Evolutionary conservation across 2,329 filamentous ascomycete genomes (phyloP), one percentile per base, ranked within the genome.

Genomic region (Graphilbum fragrans): DNA sequence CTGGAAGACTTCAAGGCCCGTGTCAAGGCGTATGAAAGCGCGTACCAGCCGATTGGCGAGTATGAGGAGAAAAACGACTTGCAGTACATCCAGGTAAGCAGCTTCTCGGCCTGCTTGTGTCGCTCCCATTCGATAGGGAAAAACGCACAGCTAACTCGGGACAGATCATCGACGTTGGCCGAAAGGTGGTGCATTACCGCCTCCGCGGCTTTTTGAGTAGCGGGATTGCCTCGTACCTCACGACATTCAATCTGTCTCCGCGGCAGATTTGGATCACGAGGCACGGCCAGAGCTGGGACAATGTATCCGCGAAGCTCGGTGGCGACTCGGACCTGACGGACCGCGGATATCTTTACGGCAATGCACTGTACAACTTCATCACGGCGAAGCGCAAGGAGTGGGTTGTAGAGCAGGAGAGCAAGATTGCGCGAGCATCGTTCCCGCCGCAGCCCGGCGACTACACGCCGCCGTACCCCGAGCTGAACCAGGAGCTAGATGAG

Each of bases 191-290:
- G 35, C 84, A 90, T 37, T 84, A 94, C 58, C 84, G 92, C 47
- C 79, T 95, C 46, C 82, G 82, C 50, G 92, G 92, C 6, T 98
- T 98, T 60, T 70, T 98, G 38, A 87, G 87, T 43, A 85, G 84
- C 32, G 86, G 92, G 47, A 92, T 94, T 42, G 87, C 92, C 43
- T 94, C 88, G 49, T 98, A 96, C 54, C 72, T 98, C 10, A 82
- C 92, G 36, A 96, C 94, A 52, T 98, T 98, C 70, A 96, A 98
- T 53, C 73, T 98, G 16, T 86, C 90, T 0, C 88, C 92, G 1
- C 75, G 92, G 41, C 90, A 95, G 60, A 96, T 98, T 46, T 98
- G 92, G 92, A 93, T 98, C 56, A 96, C 92, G 2, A 72, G 92
- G 39, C 92, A 96, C 56, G 92, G 92, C 34, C 85, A 95, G 61